These are phyloP conservation scores for Aspergillus glaucus DNA, from an alignment of 2,329 filamentous ascomycete species.

Conservation along the genomic window DNA sequence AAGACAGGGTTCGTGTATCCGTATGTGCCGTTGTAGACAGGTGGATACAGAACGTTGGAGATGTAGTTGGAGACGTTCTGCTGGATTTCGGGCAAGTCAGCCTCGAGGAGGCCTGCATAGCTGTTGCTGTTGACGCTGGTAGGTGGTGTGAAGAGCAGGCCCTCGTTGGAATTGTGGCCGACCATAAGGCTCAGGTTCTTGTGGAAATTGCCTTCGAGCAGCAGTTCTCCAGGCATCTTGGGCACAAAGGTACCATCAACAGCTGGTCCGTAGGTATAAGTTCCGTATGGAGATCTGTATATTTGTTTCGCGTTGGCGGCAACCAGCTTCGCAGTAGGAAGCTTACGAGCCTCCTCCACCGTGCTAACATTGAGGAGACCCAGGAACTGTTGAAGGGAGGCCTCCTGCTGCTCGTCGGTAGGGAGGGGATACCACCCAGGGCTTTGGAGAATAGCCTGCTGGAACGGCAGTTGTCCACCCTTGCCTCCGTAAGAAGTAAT, in stretches of 20 bases:
- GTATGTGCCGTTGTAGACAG: conserved; percentile 43
- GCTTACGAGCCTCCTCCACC: conserved; percentile 38
- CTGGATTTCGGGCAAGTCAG: conserved; percentile 18
- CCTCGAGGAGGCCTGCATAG: conserved; percentile 14
- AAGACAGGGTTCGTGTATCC: conserved; percentile 42
- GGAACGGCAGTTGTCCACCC: conserved; percentile 30
- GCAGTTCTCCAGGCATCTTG: conserved; percentile 39
- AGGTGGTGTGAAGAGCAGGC: conserved; percentile 36
- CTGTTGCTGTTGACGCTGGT: conserved; percentile 18
- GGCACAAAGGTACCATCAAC: conserved; percentile 48
- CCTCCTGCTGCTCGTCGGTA: conserved; percentile 32
- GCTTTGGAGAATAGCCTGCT: conserved; percentile 41
- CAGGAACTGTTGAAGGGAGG: conserved; percentile 35
- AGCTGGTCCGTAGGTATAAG: conserved; percentile 41
- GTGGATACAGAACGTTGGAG: conserved; percentile 46
- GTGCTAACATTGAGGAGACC: conserved; percentile 37
- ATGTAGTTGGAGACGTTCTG: conserved; percentile 37
- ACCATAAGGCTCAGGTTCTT: conserved; percentile 41
- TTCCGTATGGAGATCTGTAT: conserved; percentile 32
- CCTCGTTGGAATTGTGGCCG: conserved; percentile 41
- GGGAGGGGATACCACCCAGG: conserved; percentile 33
- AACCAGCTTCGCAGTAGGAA: conserved; percentile 36
- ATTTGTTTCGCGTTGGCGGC: conserved; percentile 41
- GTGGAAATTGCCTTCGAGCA: conserved; percentile 41
- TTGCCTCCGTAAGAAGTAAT: conserved; percentile 48